phyloP scores from a whole-genome alignment of 768 basidiomycete species.

The Lactarius akahatsu region DNA sequence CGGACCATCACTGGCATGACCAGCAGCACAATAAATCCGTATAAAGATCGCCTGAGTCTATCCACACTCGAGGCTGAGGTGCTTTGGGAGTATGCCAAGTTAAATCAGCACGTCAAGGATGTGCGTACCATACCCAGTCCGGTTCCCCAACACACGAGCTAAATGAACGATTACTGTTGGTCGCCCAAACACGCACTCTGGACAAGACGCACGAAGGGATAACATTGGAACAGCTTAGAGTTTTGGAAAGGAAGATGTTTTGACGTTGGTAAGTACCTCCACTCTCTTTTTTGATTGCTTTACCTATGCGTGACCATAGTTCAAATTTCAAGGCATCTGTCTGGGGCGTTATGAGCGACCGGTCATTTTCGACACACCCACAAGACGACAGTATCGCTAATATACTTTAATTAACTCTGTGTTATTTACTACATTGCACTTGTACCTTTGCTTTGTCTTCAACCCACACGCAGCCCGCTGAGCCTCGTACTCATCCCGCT shows the following conservation, averaged over 20 bases:
- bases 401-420: slow-evolving; percentile 10
- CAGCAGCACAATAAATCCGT: slow-evolving; percentile 55
- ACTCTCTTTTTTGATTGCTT: not conserved
- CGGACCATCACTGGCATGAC: slow-evolving; percentile 2
- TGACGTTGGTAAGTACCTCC: slow-evolving; percentile 72
- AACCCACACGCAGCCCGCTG: slow-evolving; percentile 39
- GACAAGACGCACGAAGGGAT: slow-evolving; percentile 75
- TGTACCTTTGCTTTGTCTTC: slow-evolving; percentile 20
- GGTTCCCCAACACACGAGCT: too few species aligned
- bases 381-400: slow-evolving; percentile 19
- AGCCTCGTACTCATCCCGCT: slow-evolving; percentile 50
- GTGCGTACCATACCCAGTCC: slow-evolving; percentile 42
- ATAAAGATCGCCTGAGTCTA: slow-evolving; percentile 66
- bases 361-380: slow-evolving; percentile 40
- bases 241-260: slow-evolving; percentile 91
- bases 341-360: slow-evolving; percentile 89
- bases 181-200: slow-evolving; percentile 64
- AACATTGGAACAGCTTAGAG: slow-evolving; percentile 71
- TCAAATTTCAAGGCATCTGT: slow-evolving; percentile 99
- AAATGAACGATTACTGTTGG: slow-evolving; percentile 47
- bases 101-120: slow-evolving; percentile 75
- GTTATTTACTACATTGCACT: slow-evolving; percentile 19
- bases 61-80: slow-evolving; percentile 72
- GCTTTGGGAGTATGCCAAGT: slow-evolving; percentile 91
- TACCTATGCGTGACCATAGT: slow-evolving; percentile 46